These are phyloP conservation scores for Didymella exigua DNA, from an alignment of 2,329 filamentous ascomycete genomes.

Conservation along the genomic window DNA sequence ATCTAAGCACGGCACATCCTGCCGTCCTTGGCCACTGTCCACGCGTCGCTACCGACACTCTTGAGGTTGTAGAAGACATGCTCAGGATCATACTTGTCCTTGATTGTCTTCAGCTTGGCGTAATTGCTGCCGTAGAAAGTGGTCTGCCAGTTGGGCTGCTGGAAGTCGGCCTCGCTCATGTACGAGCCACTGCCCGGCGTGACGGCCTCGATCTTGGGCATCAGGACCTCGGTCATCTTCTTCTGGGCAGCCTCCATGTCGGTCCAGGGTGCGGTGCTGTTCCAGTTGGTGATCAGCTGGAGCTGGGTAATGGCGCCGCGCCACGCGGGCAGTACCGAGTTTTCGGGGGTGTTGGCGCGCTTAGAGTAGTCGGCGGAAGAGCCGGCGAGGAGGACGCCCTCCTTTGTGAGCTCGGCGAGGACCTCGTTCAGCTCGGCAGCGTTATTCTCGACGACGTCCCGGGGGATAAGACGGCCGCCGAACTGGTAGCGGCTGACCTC, in stretches of 20 bases:
- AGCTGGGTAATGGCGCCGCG: slow-evolving; percentile 25
- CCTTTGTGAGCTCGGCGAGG: slow-evolving; percentile 18
- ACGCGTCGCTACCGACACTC: slow-evolving; percentile 27
- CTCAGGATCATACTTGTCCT: slow-evolving; percentile 27
- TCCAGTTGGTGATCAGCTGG: slow-evolving; percentile 29
- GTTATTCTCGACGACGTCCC: slow-evolving; percentile 24
- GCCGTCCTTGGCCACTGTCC: slow-evolving; percentile 20
- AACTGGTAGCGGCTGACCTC: slow-evolving; percentile 30
- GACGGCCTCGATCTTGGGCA: slow-evolving; percentile 31
- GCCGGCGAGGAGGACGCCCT: slow-evolving; percentile 25
- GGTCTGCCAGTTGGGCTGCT: slow-evolving; percentile 30
- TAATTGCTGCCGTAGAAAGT: slow-evolving; percentile 59
- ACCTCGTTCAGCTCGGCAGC: slow-evolving; percentile 22
- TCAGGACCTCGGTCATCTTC: slow-evolving; percentile 29
- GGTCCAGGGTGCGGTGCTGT: slow-evolving; percentile 21
- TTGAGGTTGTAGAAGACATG: slow-evolving; percentile 29
- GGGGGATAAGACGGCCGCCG: slow-evolving; percentile 28
- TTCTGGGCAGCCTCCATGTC: slow-evolving; percentile 18
- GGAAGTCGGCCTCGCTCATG: slow-evolving; percentile 39
- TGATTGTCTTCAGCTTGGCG: slow-evolving; percentile 51
- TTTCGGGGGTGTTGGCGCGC: slow-evolving; percentile 19
- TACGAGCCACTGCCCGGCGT: slow-evolving; percentile 35
- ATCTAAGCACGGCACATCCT: slow-evolving; percentile 19
- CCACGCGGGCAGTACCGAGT: slow-evolving; percentile 35
- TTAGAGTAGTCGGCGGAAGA: slow-evolving; percentile 25